These are phyloP conservation scores for Cichorium intybus DNA, from an alignment of 140 eudicot genomes.

Conservation along the genomic window DNA sequence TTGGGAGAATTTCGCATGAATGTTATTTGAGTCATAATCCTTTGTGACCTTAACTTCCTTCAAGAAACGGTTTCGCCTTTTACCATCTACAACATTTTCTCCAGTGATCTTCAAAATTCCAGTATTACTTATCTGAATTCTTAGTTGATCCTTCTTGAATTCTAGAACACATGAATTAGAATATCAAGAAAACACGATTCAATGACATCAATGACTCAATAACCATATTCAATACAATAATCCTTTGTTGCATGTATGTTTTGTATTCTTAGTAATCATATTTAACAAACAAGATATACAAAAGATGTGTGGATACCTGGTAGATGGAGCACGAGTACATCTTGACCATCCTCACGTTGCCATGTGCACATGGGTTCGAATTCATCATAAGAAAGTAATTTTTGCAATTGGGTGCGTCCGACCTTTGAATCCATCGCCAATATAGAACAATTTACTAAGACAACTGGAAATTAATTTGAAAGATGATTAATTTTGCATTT, in stretches of 20 bases:
- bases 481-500: conserved; percentile 17
- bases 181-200: background rate
- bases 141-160: conserved; percentile 62
- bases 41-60: conserved; percentile 55
- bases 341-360: conserved; percentile 47
- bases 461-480: background rate
- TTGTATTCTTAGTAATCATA: no score
- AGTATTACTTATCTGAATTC: conserved; percentile 47
- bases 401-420: conserved; percentile 25
- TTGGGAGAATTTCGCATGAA: conserved; percentile 61
- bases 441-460: background rate
- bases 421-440: conserved; percentile 39
- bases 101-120: conserved; percentile 63
- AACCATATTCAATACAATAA: background rate
- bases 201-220: background rate
- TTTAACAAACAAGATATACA: background rate
- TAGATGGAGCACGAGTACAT: conserved; percentile 52
- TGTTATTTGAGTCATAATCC: conserved; percentile 42
- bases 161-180: conserved; percentile 27
- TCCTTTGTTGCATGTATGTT: background rate
- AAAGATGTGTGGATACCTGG: conserved; percentile 41
- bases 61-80: conserved; percentile 39
- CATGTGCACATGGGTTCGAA: conserved; percentile 74
- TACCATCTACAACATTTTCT: conserved; percentile 36
- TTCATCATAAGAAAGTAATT: conserved; percentile 36